Percentiles rank a stretch among this genome's conserved stretches.
Evolutionary conservation across 495 filamentous ascomycete species (phyloP).

Genomic region (Daldinia caldariorum): DNA sequence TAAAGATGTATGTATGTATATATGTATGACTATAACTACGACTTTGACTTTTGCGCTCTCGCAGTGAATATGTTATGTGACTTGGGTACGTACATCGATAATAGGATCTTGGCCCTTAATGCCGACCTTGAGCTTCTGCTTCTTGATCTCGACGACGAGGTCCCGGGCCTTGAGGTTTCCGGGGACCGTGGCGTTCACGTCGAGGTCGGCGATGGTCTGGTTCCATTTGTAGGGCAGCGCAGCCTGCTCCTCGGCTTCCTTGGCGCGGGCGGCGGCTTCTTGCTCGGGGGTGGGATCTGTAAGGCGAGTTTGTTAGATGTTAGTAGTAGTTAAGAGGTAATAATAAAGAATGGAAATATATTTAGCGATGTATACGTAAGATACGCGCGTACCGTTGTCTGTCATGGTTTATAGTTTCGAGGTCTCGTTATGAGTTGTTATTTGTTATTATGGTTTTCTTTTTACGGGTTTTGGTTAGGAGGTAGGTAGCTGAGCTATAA

Average conservation of each 20-base stretch:
- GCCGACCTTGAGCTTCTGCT: slow-evolving; percentile 78
- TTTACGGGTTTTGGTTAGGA: too few species aligned
- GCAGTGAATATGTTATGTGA: not conserved
- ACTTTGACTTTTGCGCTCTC: too few species aligned
- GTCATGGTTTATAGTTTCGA: slow-evolving; percentile 19
- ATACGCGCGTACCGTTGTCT: slow-evolving; percentile 26
- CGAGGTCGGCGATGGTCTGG: slow-evolving; percentile 92
- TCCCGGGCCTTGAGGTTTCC: slow-evolving; percentile 86
- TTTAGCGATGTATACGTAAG: not conserved
- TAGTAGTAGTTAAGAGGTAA: slow-evolving; percentile 35
- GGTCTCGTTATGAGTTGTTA: not conserved
- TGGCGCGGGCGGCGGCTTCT: slow-evolving; percentile 76
- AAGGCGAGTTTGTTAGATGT: too few species aligned
- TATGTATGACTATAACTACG: not conserved
- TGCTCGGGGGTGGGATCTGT: slow-evolving; percentile 65
- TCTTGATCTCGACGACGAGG: slow-evolving; percentile 82
- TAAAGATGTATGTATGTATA: not conserved
- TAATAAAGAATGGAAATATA: too few species aligned
- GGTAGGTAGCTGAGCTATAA: slow-evolving; percentile 8
- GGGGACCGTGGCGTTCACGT: slow-evolving; percentile 78
- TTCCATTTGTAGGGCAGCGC: slow-evolving; percentile 96
- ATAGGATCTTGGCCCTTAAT: slow-evolving; percentile 90
- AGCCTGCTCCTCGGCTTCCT: slow-evolving; percentile 88
- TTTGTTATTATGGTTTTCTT: too few species aligned
- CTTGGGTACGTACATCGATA: slow-evolving; percentile 65